Conservation (phyloP, 257 asterid species). For the Capsicum chinense region DNA sequence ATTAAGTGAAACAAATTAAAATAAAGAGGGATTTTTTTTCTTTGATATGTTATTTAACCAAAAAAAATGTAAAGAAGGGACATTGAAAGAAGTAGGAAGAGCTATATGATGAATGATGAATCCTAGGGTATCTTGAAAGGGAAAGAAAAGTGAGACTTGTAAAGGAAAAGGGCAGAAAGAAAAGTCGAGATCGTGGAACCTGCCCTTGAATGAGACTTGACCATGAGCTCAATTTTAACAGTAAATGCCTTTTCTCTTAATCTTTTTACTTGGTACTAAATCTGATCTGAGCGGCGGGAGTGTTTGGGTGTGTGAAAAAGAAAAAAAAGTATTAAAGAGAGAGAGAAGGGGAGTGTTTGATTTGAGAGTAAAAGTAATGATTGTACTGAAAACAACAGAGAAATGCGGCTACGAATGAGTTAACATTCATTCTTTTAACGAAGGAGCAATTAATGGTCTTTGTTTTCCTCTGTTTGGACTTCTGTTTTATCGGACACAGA, state of each 20-base stretch:
- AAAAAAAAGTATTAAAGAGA: not conserved
- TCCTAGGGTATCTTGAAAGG: slow-evolving; percentile 40
- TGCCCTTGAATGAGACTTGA: slow-evolving; percentile 51
- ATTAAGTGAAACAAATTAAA: too few relatives aligned
- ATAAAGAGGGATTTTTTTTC: not conserved
- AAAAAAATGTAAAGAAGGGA: not conserved
- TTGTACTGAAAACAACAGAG: slow-evolving; percentile 36
- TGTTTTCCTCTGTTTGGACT: slow-evolving; percentile 17
- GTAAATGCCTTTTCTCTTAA: slow-evolving; percentile 25
- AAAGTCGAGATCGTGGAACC: slow-evolving; percentile 63
- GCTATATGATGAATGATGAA: slow-evolving; percentile 22
- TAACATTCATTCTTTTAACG: slow-evolving; percentile 28
- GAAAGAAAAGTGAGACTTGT: slow-evolving; percentile 31
- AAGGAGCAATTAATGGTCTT: slow-evolving; percentile 26
- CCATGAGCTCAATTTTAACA: slow-evolving; percentile 36
- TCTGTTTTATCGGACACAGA: slow-evolving; percentile 26
- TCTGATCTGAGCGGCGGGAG: not conserved
- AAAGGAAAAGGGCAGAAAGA: slow-evolving; percentile 32
- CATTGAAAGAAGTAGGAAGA: not conserved
- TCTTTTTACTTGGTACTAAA: not conserved
- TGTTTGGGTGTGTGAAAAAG: not conserved
- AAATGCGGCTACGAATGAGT: slow-evolving; percentile 39
- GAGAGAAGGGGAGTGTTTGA: slow-evolving; percentile 25
- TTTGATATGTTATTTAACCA: not conserved
- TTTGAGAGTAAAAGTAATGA: slow-evolving; percentile 44